Percentiles rank a stretch among this genome's conserved stretches.
phyloP scores from a whole-genome alignment of 257 asterid genomes.

The Capsicum chinense region DNA sequence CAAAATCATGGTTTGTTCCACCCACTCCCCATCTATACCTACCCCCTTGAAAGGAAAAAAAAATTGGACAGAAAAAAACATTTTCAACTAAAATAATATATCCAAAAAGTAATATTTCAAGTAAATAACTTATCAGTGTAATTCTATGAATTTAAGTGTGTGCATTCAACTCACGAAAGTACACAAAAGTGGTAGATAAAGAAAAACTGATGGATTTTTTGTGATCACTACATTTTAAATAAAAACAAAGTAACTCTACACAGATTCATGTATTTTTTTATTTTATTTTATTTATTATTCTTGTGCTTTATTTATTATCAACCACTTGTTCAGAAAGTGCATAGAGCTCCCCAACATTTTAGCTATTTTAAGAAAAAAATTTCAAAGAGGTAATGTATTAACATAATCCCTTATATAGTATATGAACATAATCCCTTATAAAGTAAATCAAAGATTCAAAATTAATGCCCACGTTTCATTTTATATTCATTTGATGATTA shows the following conservation, averaged over 20 bases:
- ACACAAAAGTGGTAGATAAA: background rate
- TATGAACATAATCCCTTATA: background rate
- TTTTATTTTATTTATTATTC: too few relatives aligned
- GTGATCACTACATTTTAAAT: background rate
- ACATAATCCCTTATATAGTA: background rate
- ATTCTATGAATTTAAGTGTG: too few relatives aligned
- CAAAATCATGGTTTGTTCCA: background rate
- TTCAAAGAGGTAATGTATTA: background rate
- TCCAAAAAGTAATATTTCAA: background rate
- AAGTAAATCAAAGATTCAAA: too few relatives aligned
- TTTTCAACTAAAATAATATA: background rate
- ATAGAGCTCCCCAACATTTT: background rate
- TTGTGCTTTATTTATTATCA: too few relatives aligned
- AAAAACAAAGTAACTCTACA: too few relatives aligned
- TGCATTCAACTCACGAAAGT: too few relatives aligned
- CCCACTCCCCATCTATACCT: conserved; percentile 7
- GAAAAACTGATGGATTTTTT: background rate
- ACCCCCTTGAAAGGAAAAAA: background rate
- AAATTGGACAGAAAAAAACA: background rate
- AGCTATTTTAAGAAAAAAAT: background rate
- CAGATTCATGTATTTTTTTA: too few relatives aligned
- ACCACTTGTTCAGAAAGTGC: background rate
- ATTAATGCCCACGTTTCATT: background rate
- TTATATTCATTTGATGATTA: too few relatives aligned
- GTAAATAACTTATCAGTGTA: too few relatives aligned